phyloP scores from a whole-genome alignment of 345 rosid species.

The Combretum micranthum region DNA sequence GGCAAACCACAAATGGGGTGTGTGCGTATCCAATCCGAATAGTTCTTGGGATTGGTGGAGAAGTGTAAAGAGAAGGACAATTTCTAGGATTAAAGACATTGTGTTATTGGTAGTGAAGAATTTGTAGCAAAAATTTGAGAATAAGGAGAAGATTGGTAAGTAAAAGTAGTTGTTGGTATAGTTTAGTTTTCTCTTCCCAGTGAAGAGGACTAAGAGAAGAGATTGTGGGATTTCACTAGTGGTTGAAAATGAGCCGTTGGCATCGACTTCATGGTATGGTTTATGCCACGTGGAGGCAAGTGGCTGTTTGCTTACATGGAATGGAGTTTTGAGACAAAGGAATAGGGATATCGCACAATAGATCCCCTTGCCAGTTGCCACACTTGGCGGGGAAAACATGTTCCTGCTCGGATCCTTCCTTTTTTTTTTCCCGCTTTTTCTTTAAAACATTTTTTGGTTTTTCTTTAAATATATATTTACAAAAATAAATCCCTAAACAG shows the following conservation, averaged over 20 bases:
- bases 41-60: conserved; percentile 43
- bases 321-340: background rate
- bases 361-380: background rate
- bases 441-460: no score
- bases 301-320: background rate
- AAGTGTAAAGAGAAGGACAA: conserved; percentile 47
- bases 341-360: background rate
- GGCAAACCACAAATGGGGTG: conserved; percentile 4
- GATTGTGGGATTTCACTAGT: conserved; percentile 34
- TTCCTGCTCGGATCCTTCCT: no score
- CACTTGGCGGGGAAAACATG: background rate
- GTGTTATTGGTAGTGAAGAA: conserved; percentile 2
- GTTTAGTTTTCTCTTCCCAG: background rate
- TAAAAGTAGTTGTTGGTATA: no score
- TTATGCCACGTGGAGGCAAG: background rate
- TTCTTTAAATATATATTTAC: no score
- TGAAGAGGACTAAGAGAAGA: background rate
- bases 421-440: no score
- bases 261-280: background rate
- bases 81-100: conserved; percentile 57
- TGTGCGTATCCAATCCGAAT: conserved; percentile 21
- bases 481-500: no score
- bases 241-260: conserved; percentile 19
- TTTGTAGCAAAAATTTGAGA: background rate
- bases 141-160: background rate